Evolutionary conservation across 495 filamentous ascomycete species (phyloP).

Genomic region (Peziza echinospora): DNA sequence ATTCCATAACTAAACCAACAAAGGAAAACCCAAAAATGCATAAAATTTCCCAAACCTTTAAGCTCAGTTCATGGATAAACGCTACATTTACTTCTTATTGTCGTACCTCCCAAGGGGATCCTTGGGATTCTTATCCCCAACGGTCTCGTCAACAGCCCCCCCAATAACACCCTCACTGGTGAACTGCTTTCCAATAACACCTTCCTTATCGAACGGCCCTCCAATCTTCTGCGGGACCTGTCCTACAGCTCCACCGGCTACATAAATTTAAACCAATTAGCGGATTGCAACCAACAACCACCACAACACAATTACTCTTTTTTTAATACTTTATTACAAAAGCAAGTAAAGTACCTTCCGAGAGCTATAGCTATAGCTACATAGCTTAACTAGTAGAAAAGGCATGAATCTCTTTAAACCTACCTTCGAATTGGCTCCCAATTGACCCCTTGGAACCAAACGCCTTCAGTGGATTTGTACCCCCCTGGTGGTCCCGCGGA

Average conservation of each 20-base stretch:
- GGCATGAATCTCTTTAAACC: neutral
- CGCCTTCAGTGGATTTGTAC: slow-evolving; percentile 7
- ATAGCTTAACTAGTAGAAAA: neutral
- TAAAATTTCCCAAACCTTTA: too few species aligned
- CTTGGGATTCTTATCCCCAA: slow-evolving; percentile 22
- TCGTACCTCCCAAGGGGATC: neutral
- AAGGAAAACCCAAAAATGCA: too few species aligned
- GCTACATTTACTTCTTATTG: too few species aligned
- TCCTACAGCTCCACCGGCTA: slow-evolving; percentile 27
- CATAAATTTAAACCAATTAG: neutral
- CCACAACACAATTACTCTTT: too few species aligned
- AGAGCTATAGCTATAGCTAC: neutral
- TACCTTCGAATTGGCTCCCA: slow-evolving; percentile 23
- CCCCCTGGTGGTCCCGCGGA: slow-evolving; percentile 4
- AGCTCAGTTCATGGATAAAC: too few species aligned
- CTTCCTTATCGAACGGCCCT: slow-evolving; percentile 26
- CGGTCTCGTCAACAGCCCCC: slow-evolving; percentile 24
- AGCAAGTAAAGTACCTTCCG: neutral
- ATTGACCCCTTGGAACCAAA: slow-evolving; percentile 21
- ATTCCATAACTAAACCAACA: too few species aligned
- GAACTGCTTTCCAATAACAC: slow-evolving; percentile 26
- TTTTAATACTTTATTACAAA: too few species aligned
- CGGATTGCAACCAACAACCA: too few species aligned
- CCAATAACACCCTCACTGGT: slow-evolving; percentile 22
- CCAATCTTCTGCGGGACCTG: slow-evolving; percentile 27